Evolutionary conservation across 495 filamentous ascomycete genomes (phyloP), one percentile per base, ranked within the genome.

Genomic region (Daldinia bambusicola): DNA sequence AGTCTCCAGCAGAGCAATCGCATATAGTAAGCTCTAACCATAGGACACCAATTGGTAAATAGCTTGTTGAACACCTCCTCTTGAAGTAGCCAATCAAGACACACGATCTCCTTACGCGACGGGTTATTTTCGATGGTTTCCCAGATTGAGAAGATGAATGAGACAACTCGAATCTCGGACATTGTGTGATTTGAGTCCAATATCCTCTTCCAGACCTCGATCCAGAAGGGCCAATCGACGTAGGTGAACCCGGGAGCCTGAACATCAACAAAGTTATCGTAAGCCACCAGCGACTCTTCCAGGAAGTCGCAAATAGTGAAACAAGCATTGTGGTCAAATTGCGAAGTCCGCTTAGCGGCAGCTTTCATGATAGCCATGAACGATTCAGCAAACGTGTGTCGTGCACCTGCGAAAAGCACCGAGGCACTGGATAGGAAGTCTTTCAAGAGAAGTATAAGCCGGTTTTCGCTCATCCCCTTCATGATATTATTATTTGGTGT

Each of bases 11-110:
- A 97, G 14, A 97, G 78, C 38, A 99, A 78, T 40, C 95, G 93
- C 89, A 97, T 95, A 75, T 90, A 98, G 79, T 98, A 99, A 16
- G 94, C 92, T 66, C 95, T 88, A 31, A 97, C 94, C 95, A 99
- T 98, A 1, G 95, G 95, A 80, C 95, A 98, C 95, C 95, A 99
- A 76, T 98, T 93, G 75, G 90, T 94, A 81, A 99, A 99, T 70
- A 93, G 89, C 63, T 87, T 89, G 55, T 92, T 89, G 78, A 98
- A 98, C 14, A 90, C 83, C 41, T 90, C 85, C 67, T 91, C 89
- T 26, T 89, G 84, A n/a, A 99, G 75, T 34, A 99, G 81, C 85
- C 96, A 96, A 16, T 89, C 89, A 2, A 92, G 70, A 74, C 93
- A 97, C 22, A 97, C 76, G 8, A 83, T 79, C 30, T 88, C 84